These are phyloP conservation scores for Citrullus colocynthis DNA, from an alignment of 306 rosid species.

Conservation along the genomic window DNA sequence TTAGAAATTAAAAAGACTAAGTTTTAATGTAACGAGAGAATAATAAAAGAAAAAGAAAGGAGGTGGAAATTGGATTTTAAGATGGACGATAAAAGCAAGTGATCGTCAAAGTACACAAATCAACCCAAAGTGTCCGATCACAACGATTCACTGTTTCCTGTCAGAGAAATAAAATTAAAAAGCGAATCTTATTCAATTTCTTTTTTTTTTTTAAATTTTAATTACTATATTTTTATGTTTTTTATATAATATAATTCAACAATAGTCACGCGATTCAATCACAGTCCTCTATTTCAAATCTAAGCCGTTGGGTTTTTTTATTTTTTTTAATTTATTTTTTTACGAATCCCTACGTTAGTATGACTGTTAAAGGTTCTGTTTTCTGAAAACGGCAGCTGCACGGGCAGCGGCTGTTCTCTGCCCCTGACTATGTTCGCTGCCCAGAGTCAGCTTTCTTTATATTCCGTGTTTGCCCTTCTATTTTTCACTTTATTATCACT, in stretches of 20 bases:
- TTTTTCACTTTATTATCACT: not conserved
- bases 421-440: not conserved
- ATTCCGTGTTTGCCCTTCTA: not conserved
- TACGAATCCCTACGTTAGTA: not conserved
- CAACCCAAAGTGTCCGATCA: slow-evolving; percentile 5
- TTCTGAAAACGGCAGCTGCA: not conserved
- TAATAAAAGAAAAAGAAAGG: not conserved
- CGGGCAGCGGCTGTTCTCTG: not conserved
- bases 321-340: not conserved
- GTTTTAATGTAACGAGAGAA: no score
- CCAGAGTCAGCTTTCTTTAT: not conserved
- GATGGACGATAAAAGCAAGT: not conserved
- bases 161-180: not conserved
- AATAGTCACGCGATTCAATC: not conserved
- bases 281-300: not conserved
- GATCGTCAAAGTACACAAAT: slow-evolving; percentile 1
- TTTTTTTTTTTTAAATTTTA: no score
- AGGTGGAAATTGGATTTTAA: not conserved
- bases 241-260: not conserved
- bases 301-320: not conserved
- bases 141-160: slow-evolving; percentile 1
- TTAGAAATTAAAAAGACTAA: no score
- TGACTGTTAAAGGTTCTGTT: not conserved
- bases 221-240: not conserved
- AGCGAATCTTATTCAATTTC: not conserved